These are phyloP conservation scores for Phyllosticta citrichinensis DNA, from an alignment of 2,329 filamentous ascomycete genomes.

Conservation along the genomic window DNA sequence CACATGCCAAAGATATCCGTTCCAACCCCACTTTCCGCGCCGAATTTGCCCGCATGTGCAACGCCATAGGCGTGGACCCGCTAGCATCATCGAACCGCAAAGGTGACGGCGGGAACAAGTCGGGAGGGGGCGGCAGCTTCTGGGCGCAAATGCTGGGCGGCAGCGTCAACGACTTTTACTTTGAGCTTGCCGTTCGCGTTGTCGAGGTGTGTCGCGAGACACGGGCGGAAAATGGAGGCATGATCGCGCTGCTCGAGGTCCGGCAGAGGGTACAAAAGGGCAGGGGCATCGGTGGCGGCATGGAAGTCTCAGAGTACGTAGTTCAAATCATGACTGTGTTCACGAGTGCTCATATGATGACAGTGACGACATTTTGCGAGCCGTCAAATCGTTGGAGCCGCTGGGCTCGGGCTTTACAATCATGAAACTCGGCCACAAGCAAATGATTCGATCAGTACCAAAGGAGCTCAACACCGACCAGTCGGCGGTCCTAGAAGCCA, in stretches of 20 bases:
- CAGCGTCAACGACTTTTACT: slow-evolving; percentile 96
- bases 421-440: slow-evolving; percentile 69
- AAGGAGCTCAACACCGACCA: slow-evolving; percentile 95
- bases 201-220: slow-evolving; percentile 88
- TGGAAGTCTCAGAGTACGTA: slow-evolving; percentile 66
- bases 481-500: slow-evolving; percentile 80
- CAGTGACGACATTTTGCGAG: slow-evolving; percentile 80
- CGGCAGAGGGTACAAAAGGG: slow-evolving; percentile 63
- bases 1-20: slow-evolving; percentile 90
- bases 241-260: slow-evolving; percentile 78
- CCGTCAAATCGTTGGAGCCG: slow-evolving; percentile 76
- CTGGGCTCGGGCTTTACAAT: slow-evolving; percentile 83
- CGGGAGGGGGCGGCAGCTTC: slow-evolving; percentile 51
- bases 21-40: slow-evolving; percentile 91
- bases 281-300: slow-evolving; percentile 62
- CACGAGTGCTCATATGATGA: not conserved
- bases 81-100: slow-evolving; percentile 46
- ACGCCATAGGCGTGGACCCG: slow-evolving; percentile 91
- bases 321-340: slow-evolving; percentile 3
- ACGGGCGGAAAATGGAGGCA: slow-evolving; percentile 79
- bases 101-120: slow-evolving; percentile 43
- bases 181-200: slow-evolving; percentile 89
- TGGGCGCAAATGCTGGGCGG: slow-evolving; percentile 90
- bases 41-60: slow-evolving; percentile 97
- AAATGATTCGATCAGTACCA: slow-evolving; percentile 85